A percentile compares a stretch with the other conserved stretches of the same genome.
These are phyloP conservation scores for Schizochytrium sp. DNA, from an alignment of 108 stramenopile species.

Conservation along the genomic window DNA sequence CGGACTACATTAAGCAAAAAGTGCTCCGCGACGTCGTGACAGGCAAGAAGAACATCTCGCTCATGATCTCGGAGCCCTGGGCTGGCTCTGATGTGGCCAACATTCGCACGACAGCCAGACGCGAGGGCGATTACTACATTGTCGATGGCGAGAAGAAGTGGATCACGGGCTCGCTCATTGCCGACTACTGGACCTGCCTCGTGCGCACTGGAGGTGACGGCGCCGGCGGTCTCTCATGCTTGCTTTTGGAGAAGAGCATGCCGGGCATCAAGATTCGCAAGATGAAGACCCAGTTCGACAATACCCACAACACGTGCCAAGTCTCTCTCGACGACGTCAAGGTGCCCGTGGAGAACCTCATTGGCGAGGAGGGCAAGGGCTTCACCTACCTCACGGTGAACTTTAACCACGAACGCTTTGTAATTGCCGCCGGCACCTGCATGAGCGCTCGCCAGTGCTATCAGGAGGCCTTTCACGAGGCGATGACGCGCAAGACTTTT, in stretches of 20 bases:
- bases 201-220: slow-evolving; percentile 31
- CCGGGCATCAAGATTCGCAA: slow-evolving; percentile 40
- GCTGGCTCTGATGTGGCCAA: slow-evolving; percentile 35
- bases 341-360: slow-evolving; percentile 37
- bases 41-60: slow-evolving; percentile 12
- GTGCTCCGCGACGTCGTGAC: background rate
- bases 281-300: slow-evolving; percentile 34
- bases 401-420: slow-evolving; percentile 34
- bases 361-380: slow-evolving; percentile 40
- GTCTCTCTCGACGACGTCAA: slow-evolving; percentile 29
- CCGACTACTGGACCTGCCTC: slow-evolving; percentile 35
- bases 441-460: slow-evolving; percentile 30
- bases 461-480: slow-evolving; percentile 21
- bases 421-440: slow-evolving; percentile 30
- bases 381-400: slow-evolving; percentile 36
- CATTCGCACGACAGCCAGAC: slow-evolving; percentile 23
- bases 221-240: slow-evolving; percentile 33
- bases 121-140: slow-evolving; percentile 57
- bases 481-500: slow-evolving; percentile 42
- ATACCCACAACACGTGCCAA: slow-evolving; percentile 31
- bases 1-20: slow-evolving; percentile 14
- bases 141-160: slow-evolving; percentile 40
- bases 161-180: slow-evolving; percentile 36
- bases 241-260: slow-evolving; percentile 37
- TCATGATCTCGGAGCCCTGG: slow-evolving; percentile 28